Conservation (phyloP, 225 moss, liverwort and hornwort species). For the Neckera pumila region DNA sequence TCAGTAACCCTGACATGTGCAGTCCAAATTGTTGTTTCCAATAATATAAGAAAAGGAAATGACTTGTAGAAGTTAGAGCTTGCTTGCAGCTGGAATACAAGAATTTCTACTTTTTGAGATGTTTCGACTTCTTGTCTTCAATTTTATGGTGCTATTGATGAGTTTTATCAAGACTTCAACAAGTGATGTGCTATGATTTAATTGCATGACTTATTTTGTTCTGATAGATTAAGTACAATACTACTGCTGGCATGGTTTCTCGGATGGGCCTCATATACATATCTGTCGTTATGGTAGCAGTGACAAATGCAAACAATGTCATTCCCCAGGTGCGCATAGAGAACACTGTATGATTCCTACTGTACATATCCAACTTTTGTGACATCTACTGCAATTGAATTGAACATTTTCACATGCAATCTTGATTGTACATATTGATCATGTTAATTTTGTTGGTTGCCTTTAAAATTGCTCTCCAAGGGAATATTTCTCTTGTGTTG, state of each 20-base stretch:
- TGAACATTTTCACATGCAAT: background rate
- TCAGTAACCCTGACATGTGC: background rate
- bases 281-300: conserved; percentile 57
- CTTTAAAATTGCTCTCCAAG: background rate
- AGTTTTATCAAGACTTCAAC: background rate
- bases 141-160: background rate
- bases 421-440: background rate
- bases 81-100: background rate
- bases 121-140: background rate
- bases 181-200: background rate
- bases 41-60: background rate
- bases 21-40: background rate
- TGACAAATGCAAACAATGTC: conserved; percentile 68
- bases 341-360: background rate
- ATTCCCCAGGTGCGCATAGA: conserved; percentile 53
- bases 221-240: conserved; percentile 23
- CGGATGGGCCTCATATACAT: conserved; percentile 68
- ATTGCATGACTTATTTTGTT: background rate
- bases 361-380: background rate
- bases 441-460: background rate
- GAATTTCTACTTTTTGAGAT: background rate
- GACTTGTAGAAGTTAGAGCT: background rate
- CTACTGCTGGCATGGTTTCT: conserved; percentile 54
- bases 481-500: no score
- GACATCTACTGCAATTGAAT: background rate